Percentiles rank a stretch among this genome's conserved stretches.
phyloP scores from a whole-genome alignment of 345 rosid genomes.

The Eucalyptus curtisii region DNA sequence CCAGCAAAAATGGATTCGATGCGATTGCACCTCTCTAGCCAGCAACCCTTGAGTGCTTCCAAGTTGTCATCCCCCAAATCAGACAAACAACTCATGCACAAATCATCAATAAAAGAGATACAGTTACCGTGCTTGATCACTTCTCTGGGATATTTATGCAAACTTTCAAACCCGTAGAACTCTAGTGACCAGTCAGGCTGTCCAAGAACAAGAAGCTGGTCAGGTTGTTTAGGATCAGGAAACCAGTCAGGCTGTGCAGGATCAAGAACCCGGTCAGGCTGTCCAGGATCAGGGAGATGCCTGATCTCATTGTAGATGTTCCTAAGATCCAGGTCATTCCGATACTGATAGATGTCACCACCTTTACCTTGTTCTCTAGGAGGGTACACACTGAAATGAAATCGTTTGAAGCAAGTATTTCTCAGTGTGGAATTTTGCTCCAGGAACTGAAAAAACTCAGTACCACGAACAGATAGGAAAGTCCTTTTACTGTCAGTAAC shows the following conservation, averaged over 20 bases:
- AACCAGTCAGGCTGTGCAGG: not conserved
- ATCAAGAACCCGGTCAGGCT: not conserved
- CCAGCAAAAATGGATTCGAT: constrained; percentile 6
- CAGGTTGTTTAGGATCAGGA: not conserved
- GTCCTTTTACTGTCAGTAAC: not conserved
- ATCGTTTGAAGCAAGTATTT: not conserved
- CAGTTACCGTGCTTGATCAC: constrained; percentile 2
- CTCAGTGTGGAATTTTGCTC: not conserved
- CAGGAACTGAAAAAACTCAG: not conserved
- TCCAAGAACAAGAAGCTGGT: not conserved
- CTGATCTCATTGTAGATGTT: not conserved
- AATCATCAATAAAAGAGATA: constrained; percentile 13
- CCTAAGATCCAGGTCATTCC: not conserved
- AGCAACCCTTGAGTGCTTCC: constrained; percentile 12
- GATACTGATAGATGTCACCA: not conserved
- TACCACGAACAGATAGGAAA: not conserved
- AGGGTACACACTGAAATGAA: not conserved
- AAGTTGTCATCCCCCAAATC: constrained; percentile 2
- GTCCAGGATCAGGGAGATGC: not conserved
- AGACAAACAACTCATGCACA: constrained; percentile 6
- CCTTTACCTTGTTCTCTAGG: not conserved
- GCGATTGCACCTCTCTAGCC: constrained; percentile 16
- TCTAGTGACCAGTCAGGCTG: not conserved
- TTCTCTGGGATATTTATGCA: not conserved
- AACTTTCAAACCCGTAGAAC: constrained; percentile 10